Base-by-base conservation (phyloP, 2,329 filamentous ascomycete genomes). In the Clarireedia hainanense region DNA sequence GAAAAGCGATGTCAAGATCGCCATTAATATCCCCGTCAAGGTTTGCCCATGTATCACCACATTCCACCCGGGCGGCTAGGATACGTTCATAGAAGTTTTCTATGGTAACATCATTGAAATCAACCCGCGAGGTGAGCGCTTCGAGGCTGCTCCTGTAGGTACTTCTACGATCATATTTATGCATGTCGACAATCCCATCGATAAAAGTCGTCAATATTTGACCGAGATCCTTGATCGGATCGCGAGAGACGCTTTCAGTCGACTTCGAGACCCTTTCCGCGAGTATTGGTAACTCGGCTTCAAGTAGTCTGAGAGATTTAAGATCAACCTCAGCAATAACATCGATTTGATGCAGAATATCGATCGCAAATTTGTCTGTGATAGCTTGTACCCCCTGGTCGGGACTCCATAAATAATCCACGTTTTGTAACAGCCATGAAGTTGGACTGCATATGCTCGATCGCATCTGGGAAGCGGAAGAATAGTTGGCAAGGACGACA, bases 211-310 rank as follows among this genome's bases (percentile, higher is more conserved):
- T 51, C 1, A 69, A 55, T 26, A 65, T 39, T 14, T 55, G 47
- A 47, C 66, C 64, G 15, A 70, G 86, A 69, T 26, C 80, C 70
- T 34, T 71, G 65, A 53, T 76, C 77, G 57, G 80, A 74, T 37
- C 70, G 67, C 48, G 78, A 71, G 26, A 87, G 63, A 55, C 12
- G 1, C 52, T 56, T 2, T 49, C 48, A 48, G 58, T 67, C 23
- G 63, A 63, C 4, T 40, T 39, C 1, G 64, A 59, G 36, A 70
- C 26, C 43, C 81, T 77, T 46, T 75, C 75, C 9, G 80, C 81
- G 57, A 88, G 72, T 3, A 79, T 73, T 7, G 83, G 81, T 50
- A 88, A 71, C 65, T 90, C 86, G 1, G 75, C 73, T 68, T 88
- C 83, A 0, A 90, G 73, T 17, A 86, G 74, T 46, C 79, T 75